These are phyloP conservation scores for Zasmidium cellare DNA, from an alignment of 2,329 filamentous ascomycete genomes.

Conservation along the genomic window DNA sequence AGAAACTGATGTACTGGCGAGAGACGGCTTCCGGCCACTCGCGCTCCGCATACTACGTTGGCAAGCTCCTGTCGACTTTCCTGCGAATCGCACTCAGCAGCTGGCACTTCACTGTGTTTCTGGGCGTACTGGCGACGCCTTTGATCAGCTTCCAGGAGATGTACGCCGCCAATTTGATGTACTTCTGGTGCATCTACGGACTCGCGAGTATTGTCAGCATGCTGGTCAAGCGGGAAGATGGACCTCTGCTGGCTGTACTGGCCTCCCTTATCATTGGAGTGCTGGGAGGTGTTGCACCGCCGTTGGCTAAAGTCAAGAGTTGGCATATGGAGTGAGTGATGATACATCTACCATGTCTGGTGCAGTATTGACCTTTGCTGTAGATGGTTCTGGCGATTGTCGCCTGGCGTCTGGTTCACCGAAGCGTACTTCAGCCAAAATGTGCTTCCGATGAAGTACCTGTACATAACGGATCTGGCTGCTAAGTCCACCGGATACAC, in stretches of 20 bases:
- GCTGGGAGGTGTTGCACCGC: slow-evolving; percentile 55
- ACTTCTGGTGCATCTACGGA: slow-evolving; percentile 62
- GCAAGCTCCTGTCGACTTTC: slow-evolving; percentile 55
- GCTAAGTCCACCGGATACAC: slow-evolving; percentile 46
- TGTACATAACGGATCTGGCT: slow-evolving; percentile 55
- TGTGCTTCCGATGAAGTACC: slow-evolving; percentile 49
- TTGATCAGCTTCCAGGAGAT: slow-evolving; percentile 52
- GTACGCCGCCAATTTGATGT: slow-evolving; percentile 54
- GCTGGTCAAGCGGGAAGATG: slow-evolving; percentile 57
- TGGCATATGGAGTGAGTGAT: slow-evolving; percentile 52
- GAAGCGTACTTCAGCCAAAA: slow-evolving; percentile 59
- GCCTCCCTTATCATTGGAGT: slow-evolving; percentile 55
- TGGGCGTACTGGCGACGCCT: slow-evolving; percentile 52
- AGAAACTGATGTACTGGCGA: slow-evolving; percentile 55
- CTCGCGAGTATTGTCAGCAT: slow-evolving; percentile 55
- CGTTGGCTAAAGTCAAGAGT: slow-evolving; percentile 47
- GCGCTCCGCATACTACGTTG: slow-evolving; percentile 57
- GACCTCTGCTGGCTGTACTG: slow-evolving; percentile 58
- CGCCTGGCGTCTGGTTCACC: slow-evolving; percentile 57
- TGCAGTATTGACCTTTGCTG: neutral
- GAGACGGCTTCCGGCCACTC: slow-evolving; percentile 60
- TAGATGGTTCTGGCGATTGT: slow-evolving; percentile 54
- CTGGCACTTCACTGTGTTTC: slow-evolving; percentile 56
- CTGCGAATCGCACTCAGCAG: slow-evolving; percentile 54
- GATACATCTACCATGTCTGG: neutral